Base-by-base conservation (phyloP, 345 rosid species). In the Lepidium sativum region DNA sequence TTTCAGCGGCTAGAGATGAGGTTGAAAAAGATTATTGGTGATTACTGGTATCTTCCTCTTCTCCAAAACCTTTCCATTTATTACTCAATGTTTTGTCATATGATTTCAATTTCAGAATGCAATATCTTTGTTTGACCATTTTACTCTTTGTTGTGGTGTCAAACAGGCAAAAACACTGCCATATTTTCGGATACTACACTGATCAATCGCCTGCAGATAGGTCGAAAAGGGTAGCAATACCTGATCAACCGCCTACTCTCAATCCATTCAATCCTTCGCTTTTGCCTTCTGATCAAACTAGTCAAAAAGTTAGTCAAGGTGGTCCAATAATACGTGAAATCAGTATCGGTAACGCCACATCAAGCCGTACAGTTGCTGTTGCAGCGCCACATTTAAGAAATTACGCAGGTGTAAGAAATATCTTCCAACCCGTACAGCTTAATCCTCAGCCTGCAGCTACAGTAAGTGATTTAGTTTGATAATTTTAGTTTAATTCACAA, bases 11-110 rank as follows among this genome's bases (percentile, higher is more conserved):
- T 94, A 41, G 97, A 90, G 76, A 40, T 79, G 51, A 84, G 50
- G 77, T 90, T 94, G 74, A 94, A 81, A 69, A 91, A 80, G 53
- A 86, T 87, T 55, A 10, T 78, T 27, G 0, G 3, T 42, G 92
- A 83, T 1, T 94, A 82, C 88, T 89, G 97, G 99, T 94, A 66
- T 57, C 89, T 77, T 67, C 62, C 43, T 43, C 51, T 15, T 34
- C 44, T 50, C 12, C 18, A 44, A 43, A 53, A 18, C 50, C 33
- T 16, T 53, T 41, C 25, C 17, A 18, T 1, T 37, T 25, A 53
- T 43, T 33, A 54, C 41, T 44, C 20, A 16, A 0, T 48, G 14
- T 60, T 15, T 10, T 33, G 1, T 17, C 60, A 21, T 13, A 18
- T 54, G 31, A 31, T 29, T 61, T 44, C 16, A 32, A 6, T 60